Evolutionary conservation across 495 filamentous ascomycete species (phyloP).

Genomic region (Tuber brumale): DNA sequence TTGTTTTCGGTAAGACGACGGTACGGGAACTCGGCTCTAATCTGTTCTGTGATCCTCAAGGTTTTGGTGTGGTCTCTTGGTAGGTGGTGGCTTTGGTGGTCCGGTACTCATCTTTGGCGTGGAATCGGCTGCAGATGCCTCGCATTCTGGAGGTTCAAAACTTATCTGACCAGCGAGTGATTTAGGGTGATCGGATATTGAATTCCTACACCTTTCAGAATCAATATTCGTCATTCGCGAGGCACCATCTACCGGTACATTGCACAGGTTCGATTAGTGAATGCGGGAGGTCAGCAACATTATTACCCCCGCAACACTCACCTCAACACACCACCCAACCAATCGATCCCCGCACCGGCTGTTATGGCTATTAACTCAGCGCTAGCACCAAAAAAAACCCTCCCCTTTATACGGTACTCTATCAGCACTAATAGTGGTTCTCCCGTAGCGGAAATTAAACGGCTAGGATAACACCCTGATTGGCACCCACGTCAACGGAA

Average conservation of each 20-base stretch:
- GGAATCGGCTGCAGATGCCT: neutral
- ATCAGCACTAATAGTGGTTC: neutral
- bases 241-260: neutral
- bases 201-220: neutral
- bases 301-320: neutral
- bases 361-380: neutral
- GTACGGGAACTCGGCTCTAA: neutral
- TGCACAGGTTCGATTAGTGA: neutral
- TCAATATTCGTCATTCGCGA: neutral
- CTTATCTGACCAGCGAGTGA: neutral
- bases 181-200: neutral
- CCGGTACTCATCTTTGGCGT: neutral
- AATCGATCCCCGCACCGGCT: neutral
- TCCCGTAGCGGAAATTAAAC: slow-evolving; percentile 4
- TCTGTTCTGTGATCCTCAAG: neutral
- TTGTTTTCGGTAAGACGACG: neutral
- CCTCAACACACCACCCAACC: neutral
- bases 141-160: neutral
- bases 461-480: slow-evolving; percentile 21
- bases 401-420: neutral
- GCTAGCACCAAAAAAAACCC: neutral
- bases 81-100: neutral
- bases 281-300: neutral
- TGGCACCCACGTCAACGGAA: slow-evolving; percentile 19
- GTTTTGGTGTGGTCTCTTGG: neutral